Evolutionary conservation across 371 early-diverging fungal genomes (phyloP), one percentile per base, ranked within the genome.

Genomic region (Rhizopus arrhizus): DNA sequence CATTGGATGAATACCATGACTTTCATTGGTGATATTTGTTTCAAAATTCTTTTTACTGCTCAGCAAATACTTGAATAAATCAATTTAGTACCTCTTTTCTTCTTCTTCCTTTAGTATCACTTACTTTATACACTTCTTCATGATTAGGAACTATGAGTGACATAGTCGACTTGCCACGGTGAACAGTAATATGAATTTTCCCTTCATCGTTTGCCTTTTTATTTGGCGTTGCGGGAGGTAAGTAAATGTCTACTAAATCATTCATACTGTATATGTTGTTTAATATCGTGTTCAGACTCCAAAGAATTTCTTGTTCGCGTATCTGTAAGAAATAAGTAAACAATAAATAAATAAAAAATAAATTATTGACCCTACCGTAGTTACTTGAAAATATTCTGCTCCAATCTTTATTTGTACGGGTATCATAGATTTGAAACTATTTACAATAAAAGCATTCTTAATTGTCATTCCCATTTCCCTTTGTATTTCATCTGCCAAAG

Each of bases 241-340:
- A 46, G 43, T 78, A 75, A n/a, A 91, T 78, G 48, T 92, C 93
- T 5, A 85, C 81, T 29, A 95, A 79, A 56, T 93, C 94, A 1
- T 89, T 83, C 53, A 94, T 88, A 58, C 88, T 87, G 69, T 82
- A 91, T 11, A 93, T 86, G 60, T 95, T 94, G 64, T 92, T 93
- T 48, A 93, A 77, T 53, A 85, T 75, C 9, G 89, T 80, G 57
- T 77, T 86, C 53, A 88, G 69, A 3, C 90, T 92, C 64, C 77
- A 72, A 32, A 93, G 71, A 5, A 87, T 70, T n/a, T 87, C 87
- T 62, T 85, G 84, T 52, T 75, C 72, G 53, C 83, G 77, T 36
- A 59, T 33, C 69, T 75, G 56, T 15, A 32, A 15, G 16, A 6
- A 9, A 47, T 28, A 57, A n/a, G 4, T 29, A 9, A 8, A 56